A percentile compares a stretch with the other conserved stretches of the same genome.
phyloP scores from a whole-genome alignment of 768 basidiomycete species.

The Grammothele lineata region DNA sequence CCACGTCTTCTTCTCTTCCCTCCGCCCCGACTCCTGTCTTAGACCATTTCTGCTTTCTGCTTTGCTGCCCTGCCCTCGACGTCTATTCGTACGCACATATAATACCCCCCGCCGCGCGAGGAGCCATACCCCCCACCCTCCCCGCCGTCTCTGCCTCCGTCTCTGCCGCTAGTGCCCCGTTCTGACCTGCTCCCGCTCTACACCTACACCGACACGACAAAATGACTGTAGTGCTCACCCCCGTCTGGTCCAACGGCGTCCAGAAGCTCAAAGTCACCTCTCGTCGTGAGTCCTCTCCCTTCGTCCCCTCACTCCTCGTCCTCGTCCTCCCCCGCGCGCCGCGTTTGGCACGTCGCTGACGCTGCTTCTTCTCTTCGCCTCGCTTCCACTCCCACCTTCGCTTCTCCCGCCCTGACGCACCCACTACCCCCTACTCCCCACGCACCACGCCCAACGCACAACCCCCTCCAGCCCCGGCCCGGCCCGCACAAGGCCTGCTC shows the following conservation, averaged over 20 bases:
- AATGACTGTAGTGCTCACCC: conserved; percentile 50
- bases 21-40: conserved; percentile 2
- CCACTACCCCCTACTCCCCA: too few species aligned
- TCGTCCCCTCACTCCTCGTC: not conserved
- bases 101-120: conserved; percentile 8
- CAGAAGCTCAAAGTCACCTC: conserved; percentile 64
- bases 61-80: conserved; percentile 1
- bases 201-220: not conserved
- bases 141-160: not conserved
- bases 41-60: too few species aligned
- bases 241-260: conserved; percentile 65
- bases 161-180: too few species aligned
- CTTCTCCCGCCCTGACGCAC: not conserved
- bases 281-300: conserved; percentile 40
- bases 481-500: conserved; percentile 41
- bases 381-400: too few species aligned
- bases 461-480: conserved; percentile 17
- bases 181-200: too few species aligned
- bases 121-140: conserved; percentile 2
- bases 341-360: too few species aligned
- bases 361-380: too few species aligned
- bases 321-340: too few species aligned
- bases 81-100: conserved; percentile 5
- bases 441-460: too few species aligned
- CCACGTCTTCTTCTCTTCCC: too few species aligned